Percentiles rank a stretch among this genome's conserved stretches.
phyloP scores from a whole-genome alignment of 768 basidiomycete species.

The Podaxis carcinomalis region DNA sequence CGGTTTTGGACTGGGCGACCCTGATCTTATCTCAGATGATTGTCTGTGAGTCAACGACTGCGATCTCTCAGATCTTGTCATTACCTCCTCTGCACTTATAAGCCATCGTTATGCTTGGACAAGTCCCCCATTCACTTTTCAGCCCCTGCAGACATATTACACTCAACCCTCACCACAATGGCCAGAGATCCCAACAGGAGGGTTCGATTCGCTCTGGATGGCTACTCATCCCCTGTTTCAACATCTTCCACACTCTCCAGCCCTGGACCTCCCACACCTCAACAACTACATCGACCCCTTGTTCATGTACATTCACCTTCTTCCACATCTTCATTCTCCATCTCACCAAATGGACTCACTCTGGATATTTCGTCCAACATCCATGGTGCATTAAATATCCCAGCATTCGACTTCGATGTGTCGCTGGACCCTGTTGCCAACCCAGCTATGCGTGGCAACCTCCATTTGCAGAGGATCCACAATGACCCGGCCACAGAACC shows the following conservation, averaged over 20 bases:
- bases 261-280: slow-evolving; percentile 4
- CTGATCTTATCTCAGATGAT: background rate
- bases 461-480: background rate
- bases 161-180: background rate
- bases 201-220: slow-evolving; percentile 1
- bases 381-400: background rate
- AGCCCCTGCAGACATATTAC: background rate
- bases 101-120: background rate
- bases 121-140: background rate
- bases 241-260: slow-evolving; percentile 5
- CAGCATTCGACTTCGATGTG: background rate
- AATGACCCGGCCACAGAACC: background rate
- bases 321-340: background rate
- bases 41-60: background rate
- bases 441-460: background rate
- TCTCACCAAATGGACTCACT: background rate
- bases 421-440: background rate
- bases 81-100: background rate
- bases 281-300: background rate
- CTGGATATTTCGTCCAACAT: background rate
- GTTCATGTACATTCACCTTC: background rate
- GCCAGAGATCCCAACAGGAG: background rate
- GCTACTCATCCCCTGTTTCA: background rate
- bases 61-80: background rate
- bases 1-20: background rate